Percentiles rank a stretch among this genome's conserved stretches.
Evolutionary conservation across 495 filamentous ascomycete genomes (phyloP).

Genomic region (Bryoglossum gracile): DNA sequence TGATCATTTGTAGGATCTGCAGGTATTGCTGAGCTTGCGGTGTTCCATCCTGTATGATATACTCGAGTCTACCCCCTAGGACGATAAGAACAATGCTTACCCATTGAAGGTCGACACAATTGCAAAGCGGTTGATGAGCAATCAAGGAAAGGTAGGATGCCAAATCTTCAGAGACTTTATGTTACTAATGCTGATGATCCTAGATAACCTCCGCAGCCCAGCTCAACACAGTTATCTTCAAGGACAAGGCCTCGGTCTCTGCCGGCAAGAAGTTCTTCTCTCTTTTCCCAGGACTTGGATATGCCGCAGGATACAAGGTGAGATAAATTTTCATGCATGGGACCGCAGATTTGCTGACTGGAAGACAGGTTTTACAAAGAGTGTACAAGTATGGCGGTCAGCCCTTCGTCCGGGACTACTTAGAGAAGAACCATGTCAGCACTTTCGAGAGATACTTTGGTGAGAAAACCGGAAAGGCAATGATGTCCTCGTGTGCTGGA

Average conservation of each 20-base stretch:
- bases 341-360: not conserved
- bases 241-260: constrained; percentile 69
- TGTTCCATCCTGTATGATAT: constrained; percentile 84
- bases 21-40: constrained; percentile 89
- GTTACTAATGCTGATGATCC: not conserved
- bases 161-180: no score
- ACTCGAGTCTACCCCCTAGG: constrained; percentile 17
- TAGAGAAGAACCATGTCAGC: constrained; percentile 70
- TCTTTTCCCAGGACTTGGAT: constrained; percentile 92
- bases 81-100: constrained; percentile 14
- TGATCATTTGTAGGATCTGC: constrained; percentile 59
- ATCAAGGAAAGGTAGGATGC: constrained; percentile 50
- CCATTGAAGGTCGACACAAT: constrained; percentile 81
- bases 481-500: constrained; percentile 94
- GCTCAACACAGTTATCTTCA: constrained; percentile 90
- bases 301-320: constrained; percentile 97
- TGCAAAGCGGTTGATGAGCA: constrained; percentile 99
- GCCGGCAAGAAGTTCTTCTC: constrained; percentile 78
- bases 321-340: constrained; percentile 10
- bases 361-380: constrained; percentile 67
- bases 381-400: constrained; percentile 99
- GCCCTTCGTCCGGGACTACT: constrained; percentile 88
- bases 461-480: constrained; percentile 93
- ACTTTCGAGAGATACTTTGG: constrained; percentile 87
- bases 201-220: constrained; percentile 54